Conservation (phyloP, 1,284 basidiomycete genomes). For the Rhizoctonia solani region DNA sequence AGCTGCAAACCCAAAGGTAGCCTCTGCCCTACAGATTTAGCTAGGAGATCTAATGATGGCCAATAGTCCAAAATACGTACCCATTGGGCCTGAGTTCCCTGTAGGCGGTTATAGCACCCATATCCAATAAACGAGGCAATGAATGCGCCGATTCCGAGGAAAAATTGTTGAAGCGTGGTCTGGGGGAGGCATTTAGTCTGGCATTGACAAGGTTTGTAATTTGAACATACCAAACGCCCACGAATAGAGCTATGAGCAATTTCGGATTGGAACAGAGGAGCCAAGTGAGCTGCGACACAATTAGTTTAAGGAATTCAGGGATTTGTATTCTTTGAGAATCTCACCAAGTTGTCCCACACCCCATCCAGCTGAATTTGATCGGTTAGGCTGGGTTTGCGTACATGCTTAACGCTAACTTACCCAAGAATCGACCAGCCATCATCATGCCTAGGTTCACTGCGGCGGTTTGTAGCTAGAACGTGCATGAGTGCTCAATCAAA, state of each 20-base stretch:
- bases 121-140: conserved; percentile 50
- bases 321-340: neutral
- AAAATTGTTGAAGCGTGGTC: conserved; percentile 64
- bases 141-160: conserved; percentile 53
- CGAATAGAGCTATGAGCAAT: conserved; percentile 67
- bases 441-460: conserved; percentile 62
- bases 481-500: neutral
- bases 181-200: neutral
- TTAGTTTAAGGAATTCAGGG: conserved; percentile 43
- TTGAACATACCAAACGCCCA: conserved; percentile 50
- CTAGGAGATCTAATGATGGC: neutral
- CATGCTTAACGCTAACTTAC: conserved; percentile 44
- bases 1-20: conserved; percentile 46
- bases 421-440: conserved; percentile 65
- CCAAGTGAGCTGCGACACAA: conserved; percentile 59
- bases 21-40: conserved; percentile 1
- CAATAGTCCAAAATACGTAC: neutral
- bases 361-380: conserved; percentile 1
- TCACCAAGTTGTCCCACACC: conserved; percentile 26
- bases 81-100: conserved; percentile 7
- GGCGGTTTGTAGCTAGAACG: conserved; percentile 50
- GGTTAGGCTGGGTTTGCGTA: neutral
- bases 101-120: conserved; percentile 45
- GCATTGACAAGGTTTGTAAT: neutral
- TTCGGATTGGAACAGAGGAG: conserved; percentile 60